Base-by-base conservation (phyloP, 176 grass and related monocot genomes). In the Miscanthus lutarioriparius region DNA sequence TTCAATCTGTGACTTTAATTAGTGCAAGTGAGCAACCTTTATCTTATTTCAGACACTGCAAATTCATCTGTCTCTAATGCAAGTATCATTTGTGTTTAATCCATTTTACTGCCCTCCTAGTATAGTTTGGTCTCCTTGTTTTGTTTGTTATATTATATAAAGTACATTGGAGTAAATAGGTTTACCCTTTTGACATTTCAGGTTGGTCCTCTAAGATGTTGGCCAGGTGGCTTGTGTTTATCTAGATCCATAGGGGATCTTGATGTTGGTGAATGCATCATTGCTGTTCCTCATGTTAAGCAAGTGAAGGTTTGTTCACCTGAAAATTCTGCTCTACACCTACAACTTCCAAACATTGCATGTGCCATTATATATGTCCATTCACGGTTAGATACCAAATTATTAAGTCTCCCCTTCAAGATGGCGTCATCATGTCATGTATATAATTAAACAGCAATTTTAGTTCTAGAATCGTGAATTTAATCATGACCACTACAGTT, bases 221-320 rank as follows among this genome's bases (percentile, higher is more conserved):
- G 96, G 93, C 96, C 96, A 81, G 93, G 96, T 89, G 96, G 93
- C 41, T 89, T 99, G 90, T 99, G 96, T 64, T 71, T 99, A 83
- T 99, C 96, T 75, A 93, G 96, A 92, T 99, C 96, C 49, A 94
- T 99, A n/a, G 96, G 91, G 73, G 96, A 99, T 86, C 79, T 88
- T 41, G 91, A 99, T 83, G 93, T 96, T 83, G 96, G 96, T 84
- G 93, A 96, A 94, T 99, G 84, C 51, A 96, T 99, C 83, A 87
- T 99, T 67, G 84, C 96, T 72, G 81, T 99, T 92, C 93, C 96
- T 65, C 89, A 96, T 88, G 93, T 99, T 75, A 99, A 99, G 76
- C 96, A 99, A 99, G 90, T 96, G 76, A 99, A 96, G 96, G 96
- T 99, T 61, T 86, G 91, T 69, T 86, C 75, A 70, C 25, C 77